Base-by-base conservation (phyloP, 352 stramenopile genomes). In the Phytopythium kandeliae region DNA sequence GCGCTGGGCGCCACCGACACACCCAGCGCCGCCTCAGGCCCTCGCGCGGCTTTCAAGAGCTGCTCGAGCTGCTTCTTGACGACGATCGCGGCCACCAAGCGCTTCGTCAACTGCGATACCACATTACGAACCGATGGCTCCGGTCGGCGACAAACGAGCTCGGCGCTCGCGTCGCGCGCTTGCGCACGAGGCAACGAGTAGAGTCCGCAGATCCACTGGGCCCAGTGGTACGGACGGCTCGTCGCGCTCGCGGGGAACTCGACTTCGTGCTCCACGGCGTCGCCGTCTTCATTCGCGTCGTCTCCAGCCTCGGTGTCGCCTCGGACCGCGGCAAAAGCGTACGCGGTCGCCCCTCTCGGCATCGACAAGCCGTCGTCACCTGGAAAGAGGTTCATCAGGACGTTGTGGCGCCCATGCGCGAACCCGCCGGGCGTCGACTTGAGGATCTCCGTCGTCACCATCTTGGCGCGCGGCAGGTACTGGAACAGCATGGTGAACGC, bases 161-260 rank as follows among this genome's bases (percentile, higher is more conserved):
- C 47, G 16, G 58, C 31, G 6, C 4, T 45, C 22, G 30, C 13
- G 2, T 21, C 51, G n/a, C 22, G 3, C 9, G 11, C 24, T 35
- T 61, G 48, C n/a, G 61, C 55, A 4, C 79, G 77, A 63, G 80
- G 71, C 21, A 77, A 41, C 7, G 71, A 60, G 40, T 76, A 56
- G 19, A 92, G 43, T 4, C 80, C 80, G 30, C 75, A 89, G 31
- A 92, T 78, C 78, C 78, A 92, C 33, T 92, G 78, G 0, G 72
- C 63, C 81, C 81, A 92, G 47, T 80, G 68, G 55, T 84, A 92
- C 31, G 81, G 81, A 37, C 76, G 72, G 34, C 58, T 71, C 1
- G 30, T 43, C 21, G 65, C 50, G 26, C 76, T 63, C 1, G 47
- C 50, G 2, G 76, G 74, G 50, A 85, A 88, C 26, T 62, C 42